Base-by-base conservation (phyloP, 257 asterid species). In the Linderniella brevidens region DNA sequence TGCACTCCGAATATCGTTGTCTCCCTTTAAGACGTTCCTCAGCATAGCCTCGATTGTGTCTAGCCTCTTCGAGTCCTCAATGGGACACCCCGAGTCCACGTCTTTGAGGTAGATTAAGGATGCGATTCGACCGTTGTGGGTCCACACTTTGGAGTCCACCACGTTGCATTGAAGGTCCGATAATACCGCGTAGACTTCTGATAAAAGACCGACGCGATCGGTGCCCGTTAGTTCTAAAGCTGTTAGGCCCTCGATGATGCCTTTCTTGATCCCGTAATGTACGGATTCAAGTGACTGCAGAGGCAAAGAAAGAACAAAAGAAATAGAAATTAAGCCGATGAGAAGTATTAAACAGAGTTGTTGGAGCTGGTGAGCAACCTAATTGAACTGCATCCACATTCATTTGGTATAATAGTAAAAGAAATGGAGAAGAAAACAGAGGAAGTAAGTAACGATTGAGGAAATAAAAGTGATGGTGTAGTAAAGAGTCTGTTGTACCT, bases 161-260 rank as follows among this genome's bases (percentile, higher is more conserved):
- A 85, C 82, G 56, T 75, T 73, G 67, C 96, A 85, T 14, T 63
- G 47, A 37, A 79, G 43, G 43, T 77, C 74, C 0, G 93, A 68
- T 15, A 90, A 67, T 17, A 90, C 99, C 0, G 99, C 99, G 14
- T 79, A 90, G 53, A 90, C 88, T 72, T 90, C 99, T 0, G 99
- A 90, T 3, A 90, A 29, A 2, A 90, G 68, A 1, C 99, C 99
- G 0, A 90, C 79, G 13, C 99, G 67, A 64, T 90, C 99, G 0
- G 83, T 79, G 4, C 99, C 99, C 0, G 96, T 85, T 52, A 90
- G 52, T 49, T 90, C 99, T 17, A 90, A 48, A 0, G 83, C 99
- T 0, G 96, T 85, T n/a, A 73, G 56, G 20, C 93, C 99, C 41
- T 78, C 88, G 37, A 77, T 86, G 36, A 71, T 47, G n/a, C 73